Evolutionary conservation across 2,329 filamentous ascomycete species (phyloP).

Genomic region (Aphanoascus verrucosus): DNA sequence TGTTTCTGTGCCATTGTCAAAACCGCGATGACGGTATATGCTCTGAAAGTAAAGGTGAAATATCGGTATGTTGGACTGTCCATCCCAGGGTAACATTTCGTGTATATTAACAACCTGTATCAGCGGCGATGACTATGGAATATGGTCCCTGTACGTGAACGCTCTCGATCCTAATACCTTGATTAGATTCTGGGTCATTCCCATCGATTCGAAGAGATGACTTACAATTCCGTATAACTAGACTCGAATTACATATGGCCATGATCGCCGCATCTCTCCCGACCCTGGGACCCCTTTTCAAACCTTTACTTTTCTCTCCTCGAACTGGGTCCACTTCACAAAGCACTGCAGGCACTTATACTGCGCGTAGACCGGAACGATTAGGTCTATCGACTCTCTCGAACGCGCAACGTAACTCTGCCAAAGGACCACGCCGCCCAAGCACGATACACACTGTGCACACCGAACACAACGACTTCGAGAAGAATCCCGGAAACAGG

Average conservation of each 20-base stretch:
- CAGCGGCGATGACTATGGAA: slow-evolving; percentile 15
- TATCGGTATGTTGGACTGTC: slow-evolving; percentile 24
- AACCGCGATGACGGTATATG: slow-evolving; percentile 29
- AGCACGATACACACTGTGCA: not conserved
- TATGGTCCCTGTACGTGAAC: slow-evolving; percentile 19
- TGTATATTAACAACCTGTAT: not conserved
- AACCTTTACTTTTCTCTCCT: slow-evolving; percentile 13
- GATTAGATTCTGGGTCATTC: not conserved
- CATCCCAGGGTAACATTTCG: not conserved
- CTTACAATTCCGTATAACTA: slow-evolving; percentile 16
- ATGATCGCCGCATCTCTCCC: slow-evolving; percentile 35
- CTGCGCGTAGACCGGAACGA: not conserved
- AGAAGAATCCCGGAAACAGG: slow-evolving; percentile 2
- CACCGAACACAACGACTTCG: slow-evolving; percentile 1
- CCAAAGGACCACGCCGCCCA: not conserved
- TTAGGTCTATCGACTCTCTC: not conserved
- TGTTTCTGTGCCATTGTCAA: slow-evolving; percentile 35
- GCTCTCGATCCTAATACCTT: not conserved
- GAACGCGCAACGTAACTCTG: not conserved
- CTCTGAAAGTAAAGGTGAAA: slow-evolving; percentile 23
- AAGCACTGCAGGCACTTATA: not conserved
- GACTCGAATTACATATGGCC: slow-evolving; percentile 34
- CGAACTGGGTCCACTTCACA: not conserved
- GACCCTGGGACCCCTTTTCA: slow-evolving; percentile 31
- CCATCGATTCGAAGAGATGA: not conserved